Evolutionary conservation across 2,329 filamentous ascomycete species (phyloP), one percentile per base, ranked within the genome.

Genomic region (Didymella glomerata): DNA sequence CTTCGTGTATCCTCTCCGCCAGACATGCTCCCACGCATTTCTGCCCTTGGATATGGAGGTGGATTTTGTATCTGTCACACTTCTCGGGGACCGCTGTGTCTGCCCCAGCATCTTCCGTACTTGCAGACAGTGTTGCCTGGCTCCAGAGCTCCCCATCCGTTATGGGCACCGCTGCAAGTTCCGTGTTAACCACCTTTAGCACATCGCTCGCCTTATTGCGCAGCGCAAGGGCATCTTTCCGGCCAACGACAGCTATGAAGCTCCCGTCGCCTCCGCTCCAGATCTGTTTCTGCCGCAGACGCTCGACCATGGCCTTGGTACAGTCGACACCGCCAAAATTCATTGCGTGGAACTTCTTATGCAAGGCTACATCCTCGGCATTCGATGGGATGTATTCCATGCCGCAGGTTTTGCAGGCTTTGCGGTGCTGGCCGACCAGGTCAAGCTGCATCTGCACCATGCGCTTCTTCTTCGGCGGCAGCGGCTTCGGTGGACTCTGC

Each of bases 311-410:
- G 18, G 82, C 79, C 71, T 85, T 87, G 18, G 84, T 83, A 34
- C 89, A 78, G 63, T 88, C 85, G 20, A 89, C 82, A 1, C 88
- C 88, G 24, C 84, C 83, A 2, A 82, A 78, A 65, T 87, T 85
- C 76, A 85, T 84, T 34, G 84, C 83, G 70, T 90, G 88, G 65
- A 86, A 90, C 62, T 86, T 87, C 64, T 84, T 84, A 69, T 90
- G 88, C 53, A 90, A 69, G 7, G 82, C 82, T n/a, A 81, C 78
- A 66, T 90, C 88, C 67, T 88, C 86, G 7, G 79, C 75, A 48
- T 84, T 84, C 0, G 86, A 88, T 4, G 86, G 84, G 32, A 86
- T 82, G 65, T 89, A 90, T 52, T 88, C 85, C 88, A 90, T 90
- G 1, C 85, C 85, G 66, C 88, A 90, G 2, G 78, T 79, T 36